Evolutionary conservation across 768 basidiomycete genomes (phyloP).

Genomic region (Suillus plorans): DNA sequence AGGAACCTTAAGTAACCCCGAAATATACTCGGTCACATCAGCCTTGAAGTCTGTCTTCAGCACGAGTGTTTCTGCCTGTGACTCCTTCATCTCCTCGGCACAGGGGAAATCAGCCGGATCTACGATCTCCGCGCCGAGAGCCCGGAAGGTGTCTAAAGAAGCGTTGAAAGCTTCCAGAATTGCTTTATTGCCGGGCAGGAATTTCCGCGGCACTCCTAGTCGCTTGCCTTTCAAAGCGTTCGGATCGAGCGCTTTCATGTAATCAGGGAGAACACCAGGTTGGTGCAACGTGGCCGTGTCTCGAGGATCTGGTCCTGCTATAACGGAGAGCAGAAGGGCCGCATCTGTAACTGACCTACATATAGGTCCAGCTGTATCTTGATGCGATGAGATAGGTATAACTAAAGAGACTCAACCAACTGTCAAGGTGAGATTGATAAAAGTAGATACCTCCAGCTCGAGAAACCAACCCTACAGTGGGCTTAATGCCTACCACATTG

Average conservation of each 20-base stretch:
- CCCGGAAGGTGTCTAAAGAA: constrained; percentile 36
- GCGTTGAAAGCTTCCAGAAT: constrained; percentile 38
- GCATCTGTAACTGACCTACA: constrained; percentile 53
- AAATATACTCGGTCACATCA: constrained; percentile 49
- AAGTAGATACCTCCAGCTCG: constrained; percentile 49
- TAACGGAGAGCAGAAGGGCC: constrained; percentile 54
- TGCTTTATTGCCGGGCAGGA: constrained; percentile 22
- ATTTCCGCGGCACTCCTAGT: constrained; percentile 43
- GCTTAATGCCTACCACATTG: constrained; percentile 49
- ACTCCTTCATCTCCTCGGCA: constrained; percentile 45
- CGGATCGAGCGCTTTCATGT: constrained; percentile 46
- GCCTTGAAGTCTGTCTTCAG: constrained; percentile 62
- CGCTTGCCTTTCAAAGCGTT: constrained; percentile 46
- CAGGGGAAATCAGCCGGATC: constrained; percentile 64
- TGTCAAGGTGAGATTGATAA: background rate
- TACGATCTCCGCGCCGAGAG: constrained; percentile 47
- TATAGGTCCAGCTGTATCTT: constrained; percentile 62
- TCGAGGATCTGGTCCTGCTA: constrained; percentile 42
- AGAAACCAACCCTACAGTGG: constrained; percentile 59
- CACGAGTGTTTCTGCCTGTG: constrained; percentile 52
- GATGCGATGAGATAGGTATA: constrained; percentile 54
- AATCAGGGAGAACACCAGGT: constrained; percentile 54
- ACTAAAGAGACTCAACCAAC: constrained; percentile 32
- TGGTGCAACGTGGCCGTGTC: constrained; percentile 43
- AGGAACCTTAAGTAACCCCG: constrained; percentile 49